Base-by-base conservation (phyloP, 805 yeast species). In the Starmerella potacharoeniae region DNA sequence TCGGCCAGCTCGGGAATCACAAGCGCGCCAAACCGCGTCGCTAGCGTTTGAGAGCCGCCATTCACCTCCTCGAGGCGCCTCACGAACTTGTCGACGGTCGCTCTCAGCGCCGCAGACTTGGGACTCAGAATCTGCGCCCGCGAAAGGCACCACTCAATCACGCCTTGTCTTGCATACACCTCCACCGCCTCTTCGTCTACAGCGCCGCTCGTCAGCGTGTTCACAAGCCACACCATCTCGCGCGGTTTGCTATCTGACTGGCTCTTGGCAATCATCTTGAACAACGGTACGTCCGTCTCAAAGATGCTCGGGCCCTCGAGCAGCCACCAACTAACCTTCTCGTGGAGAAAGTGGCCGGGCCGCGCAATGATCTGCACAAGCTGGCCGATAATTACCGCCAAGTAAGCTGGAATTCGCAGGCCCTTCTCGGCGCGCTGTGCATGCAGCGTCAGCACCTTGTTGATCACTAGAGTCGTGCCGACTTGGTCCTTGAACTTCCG, bases 331-430 rank as follows among this genome's bases (percentile, higher is more conserved):
- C 75, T 79, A 0, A 80, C 79, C 60, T 80, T 79, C 59, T 89
- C 96, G 67, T 83, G 86, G 22, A 91, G 66, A 61, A 75, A 76
- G 58, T 86, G 91, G 0, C 82, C 79, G 0, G 97, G 96, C 58
- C 82, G 80, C 6, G 74, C 66, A 55, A 86, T 66, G 1, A 86
- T 72, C 3, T 79, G 77, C 4, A 80, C 69, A 40, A 88, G 65
- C 51, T 77, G 75, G 0, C 87, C 77, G 41, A 82, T 67, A 53
- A 80, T 65, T 16, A 73, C 69, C 69, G 84, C 77, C n/a, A 82
- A 71, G 16, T 83, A 53, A 29, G 60, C n/a, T 5, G 61, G 60
- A 7, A 58, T 1, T 5, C 35, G 40, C n/a, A 8, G n/a, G 9
- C 42, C 44, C 8, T 36, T 28, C 10, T 54, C 54, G 11, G 34